phyloP scores from a whole-genome alignment of 345 rosid genomes.

The Salix brachista region DNA sequence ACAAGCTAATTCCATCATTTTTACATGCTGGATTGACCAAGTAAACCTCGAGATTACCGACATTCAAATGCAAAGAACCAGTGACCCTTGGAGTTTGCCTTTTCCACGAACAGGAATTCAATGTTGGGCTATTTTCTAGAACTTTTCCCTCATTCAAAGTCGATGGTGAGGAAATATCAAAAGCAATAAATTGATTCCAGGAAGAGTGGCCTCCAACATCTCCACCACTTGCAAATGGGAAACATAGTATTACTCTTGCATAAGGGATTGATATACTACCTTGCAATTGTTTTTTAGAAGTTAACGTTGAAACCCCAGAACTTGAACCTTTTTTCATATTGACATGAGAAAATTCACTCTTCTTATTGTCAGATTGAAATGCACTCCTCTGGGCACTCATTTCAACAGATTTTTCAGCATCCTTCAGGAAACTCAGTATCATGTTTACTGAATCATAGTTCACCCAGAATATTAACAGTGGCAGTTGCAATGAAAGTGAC shows the following conservation, averaged over 20 bases:
- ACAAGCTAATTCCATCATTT: conserved; percentile 26
- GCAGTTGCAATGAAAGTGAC: conserved; percentile 60
- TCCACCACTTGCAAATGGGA: conserved; percentile 49
- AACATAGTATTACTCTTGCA: conserved; percentile 72
- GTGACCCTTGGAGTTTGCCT: conserved; percentile 36
- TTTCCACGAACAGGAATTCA: conserved; percentile 37
- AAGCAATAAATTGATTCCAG: conserved; percentile 63
- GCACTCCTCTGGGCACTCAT: conserved; percentile 20
- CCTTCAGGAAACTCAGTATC: conserved; percentile 52
- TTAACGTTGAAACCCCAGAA: conserved; percentile 21
- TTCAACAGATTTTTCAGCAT: conserved; percentile 41
- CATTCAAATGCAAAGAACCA: conserved; percentile 48
- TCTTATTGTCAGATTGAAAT: conserved; percentile 15
- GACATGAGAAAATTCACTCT: conserved; percentile 23
- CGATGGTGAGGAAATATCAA: conserved; percentile 52
- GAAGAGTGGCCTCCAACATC: conserved; percentile 33
- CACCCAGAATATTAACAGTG: conserved; percentile 67
- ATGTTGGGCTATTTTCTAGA: conserved; percentile 15
- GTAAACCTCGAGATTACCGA: conserved; percentile 55
- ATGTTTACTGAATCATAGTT: conserved; percentile 46
- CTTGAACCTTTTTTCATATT: conserved; percentile 24
- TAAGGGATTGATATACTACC: conserved; percentile 54
- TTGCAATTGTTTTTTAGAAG: conserved; percentile 43
- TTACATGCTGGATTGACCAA: conserved; percentile 45
- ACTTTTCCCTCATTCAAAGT: conserved; percentile 29